Evolutionary conservation across 2,329 filamentous ascomycete genomes (phyloP).

Genomic region (Dothidotthia symphoricarpi): DNA sequence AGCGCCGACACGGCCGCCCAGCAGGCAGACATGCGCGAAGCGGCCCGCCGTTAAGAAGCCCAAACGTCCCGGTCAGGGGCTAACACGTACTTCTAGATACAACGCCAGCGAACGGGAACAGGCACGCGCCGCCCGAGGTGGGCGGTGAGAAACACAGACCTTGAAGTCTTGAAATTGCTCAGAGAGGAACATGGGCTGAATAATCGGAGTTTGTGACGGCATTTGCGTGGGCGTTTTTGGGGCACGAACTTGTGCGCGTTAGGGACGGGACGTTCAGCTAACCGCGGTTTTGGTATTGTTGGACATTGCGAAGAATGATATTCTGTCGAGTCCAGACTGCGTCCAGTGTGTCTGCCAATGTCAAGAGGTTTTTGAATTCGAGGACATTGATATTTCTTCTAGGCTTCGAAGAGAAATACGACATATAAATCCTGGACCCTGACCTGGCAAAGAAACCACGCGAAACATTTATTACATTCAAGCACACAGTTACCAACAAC

Average conservation of each 20-base stretch:
- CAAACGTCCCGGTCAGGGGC: conserved; percentile 9
- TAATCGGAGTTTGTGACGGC: conserved; percentile 14
- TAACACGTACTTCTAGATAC: conserved; percentile 30
- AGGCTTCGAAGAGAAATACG: too few relatives aligned
- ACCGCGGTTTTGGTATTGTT: too few relatives aligned
- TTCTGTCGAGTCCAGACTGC: not conserved
- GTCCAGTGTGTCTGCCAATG: too few relatives aligned
- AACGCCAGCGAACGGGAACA: conserved; percentile 40
- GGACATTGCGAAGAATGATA: not conserved
- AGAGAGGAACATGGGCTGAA: conserved; percentile 7
- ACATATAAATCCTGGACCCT: too few relatives aligned
- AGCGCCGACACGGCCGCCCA: conserved; percentile 9
- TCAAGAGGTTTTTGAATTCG: too few relatives aligned
- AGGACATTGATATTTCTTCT: too few relatives aligned
- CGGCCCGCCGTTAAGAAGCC: conserved; percentile 3
- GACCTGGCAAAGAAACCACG: too few relatives aligned
- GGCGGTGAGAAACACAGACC: conserved; percentile 11
- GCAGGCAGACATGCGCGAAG: conserved; percentile 7
- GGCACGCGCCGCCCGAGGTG: conserved; percentile 28
- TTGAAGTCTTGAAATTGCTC: too few relatives aligned
- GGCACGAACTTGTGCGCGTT: not conserved
- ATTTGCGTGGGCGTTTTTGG: conserved; percentile 22
- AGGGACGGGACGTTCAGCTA: not conserved
- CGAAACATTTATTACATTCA: too few relatives aligned
- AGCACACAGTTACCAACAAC: too few relatives aligned